Base-by-base conservation (phyloP, 2,329 filamentous ascomycete species). In the Penicillium sclerotigenum region DNA sequence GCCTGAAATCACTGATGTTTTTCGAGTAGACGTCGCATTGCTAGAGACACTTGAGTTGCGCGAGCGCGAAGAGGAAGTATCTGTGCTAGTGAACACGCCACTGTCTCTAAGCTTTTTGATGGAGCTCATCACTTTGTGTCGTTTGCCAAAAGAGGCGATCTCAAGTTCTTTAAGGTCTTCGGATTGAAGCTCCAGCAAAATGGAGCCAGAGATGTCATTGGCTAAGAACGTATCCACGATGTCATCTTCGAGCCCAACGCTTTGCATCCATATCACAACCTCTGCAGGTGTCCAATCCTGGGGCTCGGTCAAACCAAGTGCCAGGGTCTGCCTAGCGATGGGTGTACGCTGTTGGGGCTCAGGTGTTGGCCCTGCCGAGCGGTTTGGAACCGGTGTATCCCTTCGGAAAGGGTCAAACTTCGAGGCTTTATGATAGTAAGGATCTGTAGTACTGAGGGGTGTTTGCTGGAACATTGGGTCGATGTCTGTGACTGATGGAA, bases 161-260 rank as follows among this genome's bases (percentile, higher is more conserved):
- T 82, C 83, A 13, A 87, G 75, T 65, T 87, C 84, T 65, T 85
- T 86, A 33, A 87, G 73, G 58, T 87, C 92, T 16, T 40, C 37
- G 3, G 61, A 96, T 91, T 96, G 91, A 41, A 99, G 79, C n/a
- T 93, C 91, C 50, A 96, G 86, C 20, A 97, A 79, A 54, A 97
- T 90, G 5, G 86, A 82, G 14, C 93, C 93, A 26, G 88, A 91
- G 72, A 99, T 97, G 70, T 99, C 93, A 72, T 99, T 95, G 66
- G 88, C 84, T 59, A 92, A 82, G 68, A 99, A 97, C 65, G 88
- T 90, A 67, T 95, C 87, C 11, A 94, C 87, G 48, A 93, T 81
- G 8, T 22, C 34, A 9, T 61, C 34, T 5, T 65, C 56, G 7
- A 59, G 48, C 0, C 34, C 33, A 2, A 43, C 20, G 10, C 7